These are phyloP conservation scores for Boletus eberwhitei DNA, from an alignment of 768 basidiomycete species.

Conservation along the genomic window DNA sequence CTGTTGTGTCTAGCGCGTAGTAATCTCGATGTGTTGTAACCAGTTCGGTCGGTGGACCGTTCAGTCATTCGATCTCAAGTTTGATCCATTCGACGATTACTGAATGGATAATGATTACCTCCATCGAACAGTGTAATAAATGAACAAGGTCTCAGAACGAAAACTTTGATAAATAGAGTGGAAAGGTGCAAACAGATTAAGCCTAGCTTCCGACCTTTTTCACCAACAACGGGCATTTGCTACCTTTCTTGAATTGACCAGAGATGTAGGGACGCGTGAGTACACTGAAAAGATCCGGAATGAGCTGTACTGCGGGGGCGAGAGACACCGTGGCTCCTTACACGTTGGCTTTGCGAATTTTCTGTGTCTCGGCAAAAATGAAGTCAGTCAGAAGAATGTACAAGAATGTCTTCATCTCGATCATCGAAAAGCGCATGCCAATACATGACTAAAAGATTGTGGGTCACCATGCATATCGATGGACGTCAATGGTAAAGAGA, in stretches of 20 bases:
- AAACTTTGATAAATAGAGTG: not conserved
- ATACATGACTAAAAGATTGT: conserved; percentile 64
- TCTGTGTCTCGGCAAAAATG: conserved; percentile 49
- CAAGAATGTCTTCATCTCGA: conserved; percentile 78
- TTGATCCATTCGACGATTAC: not conserved
- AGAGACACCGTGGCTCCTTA: conserved; percentile 32
- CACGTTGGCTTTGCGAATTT: conserved; percentile 60
- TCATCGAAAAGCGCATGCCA: conserved; percentile 77
- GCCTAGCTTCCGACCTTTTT: conserved; percentile 27
- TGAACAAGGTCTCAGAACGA: not conserved
- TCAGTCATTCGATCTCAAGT: not conserved
- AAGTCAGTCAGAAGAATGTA: conserved; percentile 70
- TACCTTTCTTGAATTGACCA: conserved; percentile 53
- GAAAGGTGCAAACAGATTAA: not conserved
- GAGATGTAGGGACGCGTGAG: conserved; percentile 61
- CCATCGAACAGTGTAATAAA: not conserved
- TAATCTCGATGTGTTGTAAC: conserved; percentile 14
- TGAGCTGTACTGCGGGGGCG: not conserved
- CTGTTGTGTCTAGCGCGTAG: conserved; percentile 4
- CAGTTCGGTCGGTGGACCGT: not conserved
- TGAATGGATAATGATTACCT: not conserved
- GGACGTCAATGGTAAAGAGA: not conserved
- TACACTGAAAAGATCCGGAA: conserved; percentile 38
- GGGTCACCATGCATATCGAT: not conserved
- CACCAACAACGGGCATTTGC: conserved; percentile 59